Conservation (phyloP, 192 early-diverging fungal species). For the Gorgonomyces haynaldii region DNA sequence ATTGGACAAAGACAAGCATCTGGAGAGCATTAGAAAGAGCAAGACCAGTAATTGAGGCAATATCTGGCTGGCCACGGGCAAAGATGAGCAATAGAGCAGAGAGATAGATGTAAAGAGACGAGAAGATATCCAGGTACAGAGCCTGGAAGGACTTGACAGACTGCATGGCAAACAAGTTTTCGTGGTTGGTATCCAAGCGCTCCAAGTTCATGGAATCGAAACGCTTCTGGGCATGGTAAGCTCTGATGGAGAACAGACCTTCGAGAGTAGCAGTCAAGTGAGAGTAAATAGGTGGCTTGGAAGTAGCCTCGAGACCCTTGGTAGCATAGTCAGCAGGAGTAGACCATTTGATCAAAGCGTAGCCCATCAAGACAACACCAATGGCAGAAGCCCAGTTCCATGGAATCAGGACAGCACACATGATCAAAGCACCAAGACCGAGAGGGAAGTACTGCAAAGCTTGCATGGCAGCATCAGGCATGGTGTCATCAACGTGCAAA, state of each 20-base stretch:
- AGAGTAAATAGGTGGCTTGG: constrained; percentile 51
- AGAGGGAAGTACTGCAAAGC: constrained; percentile 39
- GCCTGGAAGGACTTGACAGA: constrained; percentile 37
- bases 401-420: constrained; percentile 51
- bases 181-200: constrained; percentile 47
- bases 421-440: constrained; percentile 39
- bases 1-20: constrained; percentile 54
- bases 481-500: constrained; percentile 36
- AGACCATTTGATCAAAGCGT: constrained; percentile 28
- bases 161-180: constrained; percentile 35
- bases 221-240: constrained; percentile 45
- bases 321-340: constrained; percentile 27
- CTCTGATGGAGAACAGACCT: constrained; percentile 52
- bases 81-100: constrained; percentile 44
- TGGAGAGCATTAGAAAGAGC: constrained; percentile 55
- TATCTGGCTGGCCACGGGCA: constrained; percentile 9
- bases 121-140: constrained; percentile 43
- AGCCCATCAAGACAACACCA: constrained; percentile 26
- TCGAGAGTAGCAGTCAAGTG: constrained; percentile 56
- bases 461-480: constrained; percentile 40
- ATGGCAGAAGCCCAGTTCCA: constrained; percentile 43
- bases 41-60: constrained; percentile 45
- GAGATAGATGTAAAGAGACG: constrained; percentile 45
- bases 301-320: constrained; percentile 43
- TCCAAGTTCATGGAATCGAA: constrained; percentile 45